phyloP scores from a whole-genome alignment of 345 rosid genomes.

The Aquilaria sinensis region DNA sequence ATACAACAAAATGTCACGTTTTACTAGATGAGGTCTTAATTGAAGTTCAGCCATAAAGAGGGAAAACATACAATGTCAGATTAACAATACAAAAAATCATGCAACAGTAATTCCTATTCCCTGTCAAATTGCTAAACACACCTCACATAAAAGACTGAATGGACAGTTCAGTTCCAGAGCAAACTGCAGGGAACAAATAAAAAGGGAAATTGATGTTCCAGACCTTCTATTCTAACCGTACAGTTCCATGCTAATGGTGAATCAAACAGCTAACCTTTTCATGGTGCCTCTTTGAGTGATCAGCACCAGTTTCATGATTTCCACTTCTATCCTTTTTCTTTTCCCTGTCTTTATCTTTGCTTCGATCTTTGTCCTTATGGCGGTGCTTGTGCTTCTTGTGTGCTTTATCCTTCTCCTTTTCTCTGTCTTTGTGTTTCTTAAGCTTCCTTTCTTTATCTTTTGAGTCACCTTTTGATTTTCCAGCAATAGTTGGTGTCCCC shows the following conservation, averaged over 20 bases:
- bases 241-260: neutral
- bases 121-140: too few species aligned
- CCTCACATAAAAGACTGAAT: too few species aligned
- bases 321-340: conserved; percentile 76
- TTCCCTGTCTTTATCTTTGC: conserved; percentile 78
- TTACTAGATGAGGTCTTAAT: too few species aligned
- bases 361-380: conserved; percentile 68
- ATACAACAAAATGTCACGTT: conserved; percentile 1
- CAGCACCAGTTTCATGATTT: conserved; percentile 70
- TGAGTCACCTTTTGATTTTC: conserved; percentile 63
- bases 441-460: conserved; percentile 90
- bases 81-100: too few species aligned
- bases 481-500: conserved; percentile 67
- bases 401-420: conserved; percentile 83
- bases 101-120: too few species aligned
- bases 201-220: too few species aligned
- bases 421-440: conserved; percentile 82
- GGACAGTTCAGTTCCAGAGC: too few species aligned
- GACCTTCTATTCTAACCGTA: too few species aligned
- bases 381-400: conserved; percentile 88
- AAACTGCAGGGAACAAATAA: too few species aligned
- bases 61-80: too few species aligned
- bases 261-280: conserved; percentile 59
- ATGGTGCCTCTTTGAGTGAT: conserved; percentile 78
- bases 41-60: too few species aligned